These are phyloP conservation scores for Lachnellula cervina DNA, from an alignment of 2,329 filamentous ascomycete genomes.

Conservation along the genomic window DNA sequence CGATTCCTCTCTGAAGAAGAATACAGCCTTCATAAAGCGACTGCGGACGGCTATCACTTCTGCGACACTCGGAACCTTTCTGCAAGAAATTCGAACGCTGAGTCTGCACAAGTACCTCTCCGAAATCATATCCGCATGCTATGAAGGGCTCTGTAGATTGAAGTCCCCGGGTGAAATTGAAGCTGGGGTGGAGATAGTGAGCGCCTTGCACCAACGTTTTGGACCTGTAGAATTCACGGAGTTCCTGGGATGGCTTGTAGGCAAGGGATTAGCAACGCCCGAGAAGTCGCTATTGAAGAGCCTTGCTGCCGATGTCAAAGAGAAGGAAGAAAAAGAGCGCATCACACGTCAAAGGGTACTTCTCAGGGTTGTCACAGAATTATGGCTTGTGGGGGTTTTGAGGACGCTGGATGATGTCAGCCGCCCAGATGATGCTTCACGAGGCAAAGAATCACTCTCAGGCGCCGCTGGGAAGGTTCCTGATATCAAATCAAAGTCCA, in stretches of 20 bases:
- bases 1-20: slow-evolving; percentile 95
- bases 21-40: slow-evolving; percentile 96
- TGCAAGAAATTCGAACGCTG: slow-evolving; percentile 83
- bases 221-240: slow-evolving; percentile 86
- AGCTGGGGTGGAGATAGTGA: slow-evolving; percentile 86
- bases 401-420: slow-evolving; percentile 69
- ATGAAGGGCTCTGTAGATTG: slow-evolving; percentile 86
- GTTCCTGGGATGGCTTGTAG: slow-evolving; percentile 87
- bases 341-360: slow-evolving; percentile 80
- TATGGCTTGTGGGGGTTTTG: slow-evolving; percentile 89
- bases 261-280: slow-evolving; percentile 83
- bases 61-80: slow-evolving; percentile 73
- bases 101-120: slow-evolving; percentile 96
- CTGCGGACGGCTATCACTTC: slow-evolving; percentile 83
- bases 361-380: slow-evolving; percentile 84
- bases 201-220: slow-evolving; percentile 93
- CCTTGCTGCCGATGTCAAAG: slow-evolving; percentile 73
- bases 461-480: slow-evolving; percentile 55
- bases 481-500: slow-evolving; percentile 51
- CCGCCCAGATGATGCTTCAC: slow-evolving; percentile 56
- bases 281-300: slow-evolving; percentile 80
- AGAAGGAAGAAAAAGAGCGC: slow-evolving; percentile 94
- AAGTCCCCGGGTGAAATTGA: slow-evolving; percentile 90
- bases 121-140: slow-evolving; percentile 93
- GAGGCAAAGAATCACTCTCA: slow-evolving; percentile 41